A percentile compares a stretch with the other conserved stretches of the same genome.
Conservation (phyloP, 208 protist genomes). For the Trypanosoma cruzi region DNA sequence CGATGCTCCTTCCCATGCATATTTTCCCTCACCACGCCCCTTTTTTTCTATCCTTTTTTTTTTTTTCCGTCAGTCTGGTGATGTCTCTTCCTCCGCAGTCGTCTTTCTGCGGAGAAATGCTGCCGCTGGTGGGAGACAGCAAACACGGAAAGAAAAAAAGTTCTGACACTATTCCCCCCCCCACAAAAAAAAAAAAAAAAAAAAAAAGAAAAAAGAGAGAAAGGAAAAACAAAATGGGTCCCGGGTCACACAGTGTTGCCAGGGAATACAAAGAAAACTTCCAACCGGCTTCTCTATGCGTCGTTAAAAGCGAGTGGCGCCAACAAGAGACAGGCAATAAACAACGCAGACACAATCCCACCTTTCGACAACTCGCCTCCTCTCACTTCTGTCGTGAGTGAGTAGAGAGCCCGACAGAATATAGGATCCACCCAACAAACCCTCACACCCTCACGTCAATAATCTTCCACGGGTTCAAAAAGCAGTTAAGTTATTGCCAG, state of each 20-base stretch:
- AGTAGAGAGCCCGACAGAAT: neutral
- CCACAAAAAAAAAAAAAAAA: neutral
- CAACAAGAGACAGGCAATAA: no score
- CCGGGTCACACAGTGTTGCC: neutral
- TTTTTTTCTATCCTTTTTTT: neutral
- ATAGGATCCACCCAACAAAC: neutral
- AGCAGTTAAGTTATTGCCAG: neutral
- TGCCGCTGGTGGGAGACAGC: no score
- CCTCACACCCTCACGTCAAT: neutral
- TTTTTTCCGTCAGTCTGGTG: neutral
- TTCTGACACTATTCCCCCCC: neutral
- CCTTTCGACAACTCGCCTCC: neutral
- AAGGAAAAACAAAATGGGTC: neutral
- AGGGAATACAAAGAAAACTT: neutral
- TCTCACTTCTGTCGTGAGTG: neutral
- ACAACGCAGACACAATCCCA: neutral
- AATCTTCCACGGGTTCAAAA: neutral
- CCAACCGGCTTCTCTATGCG: neutral
- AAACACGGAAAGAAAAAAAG: neutral
- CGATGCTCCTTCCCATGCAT: constrained; percentile 17
- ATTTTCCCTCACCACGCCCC: neutral
- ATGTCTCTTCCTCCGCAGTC: neutral
- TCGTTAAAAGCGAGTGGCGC: no score
- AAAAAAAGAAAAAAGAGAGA: neutral
- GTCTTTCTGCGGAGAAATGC: neutral